A percentile compares a stretch with the other conserved stretches of the same genome.
phyloP scores from a whole-genome alignment of 306 rosid species.

The Lotus japonicus region DNA sequence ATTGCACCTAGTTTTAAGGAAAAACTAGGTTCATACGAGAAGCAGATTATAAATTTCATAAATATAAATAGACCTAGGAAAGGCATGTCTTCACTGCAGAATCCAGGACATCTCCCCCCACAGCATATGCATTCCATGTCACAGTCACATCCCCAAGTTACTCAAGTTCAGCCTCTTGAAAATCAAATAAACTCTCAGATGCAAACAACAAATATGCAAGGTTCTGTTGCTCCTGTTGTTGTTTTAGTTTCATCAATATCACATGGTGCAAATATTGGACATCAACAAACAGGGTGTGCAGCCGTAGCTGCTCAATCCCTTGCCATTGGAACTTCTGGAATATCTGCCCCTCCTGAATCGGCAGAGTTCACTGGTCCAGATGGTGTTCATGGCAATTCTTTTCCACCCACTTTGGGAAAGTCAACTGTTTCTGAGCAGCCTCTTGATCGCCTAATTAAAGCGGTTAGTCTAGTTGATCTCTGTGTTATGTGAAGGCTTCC shows the following conservation, averaged over 20 bases:
- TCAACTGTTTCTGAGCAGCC: conserved; percentile 78
- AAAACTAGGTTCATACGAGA: conserved; percentile 56
- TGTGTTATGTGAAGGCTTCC: background rate
- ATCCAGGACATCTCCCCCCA: conserved; percentile 59
- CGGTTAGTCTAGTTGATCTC: conserved; percentile 51
- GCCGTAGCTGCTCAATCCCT: conserved; percentile 77
- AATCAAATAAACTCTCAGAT: too few relatives aligned
- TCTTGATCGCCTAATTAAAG: conserved; percentile 81
- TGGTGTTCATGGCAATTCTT: conserved; percentile 57
- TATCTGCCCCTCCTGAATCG: conserved; percentile 93
- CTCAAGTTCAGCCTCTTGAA: too few relatives aligned
- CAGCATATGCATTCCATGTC: too few relatives aligned
- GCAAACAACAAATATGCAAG: too few relatives aligned
- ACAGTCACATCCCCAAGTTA: too few relatives aligned
- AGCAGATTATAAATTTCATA: conserved; percentile 55
- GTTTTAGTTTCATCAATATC: conserved; percentile 54
- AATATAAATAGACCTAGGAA: conserved; percentile 61
- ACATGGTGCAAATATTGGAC: conserved; percentile 63
- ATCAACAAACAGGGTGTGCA: conserved; percentile 49
- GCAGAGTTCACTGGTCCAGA: conserved; percentile 83
- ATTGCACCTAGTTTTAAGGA: conserved; percentile 41
- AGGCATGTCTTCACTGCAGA: conserved; percentile 42
- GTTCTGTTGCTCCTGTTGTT: too few relatives aligned
- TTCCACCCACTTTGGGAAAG: conserved; percentile 62
- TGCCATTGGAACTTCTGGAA: conserved; percentile 98